Base-by-base conservation (phyloP, 2,329 filamentous ascomycete species). In the Scedosporium dehoogii region DNA sequence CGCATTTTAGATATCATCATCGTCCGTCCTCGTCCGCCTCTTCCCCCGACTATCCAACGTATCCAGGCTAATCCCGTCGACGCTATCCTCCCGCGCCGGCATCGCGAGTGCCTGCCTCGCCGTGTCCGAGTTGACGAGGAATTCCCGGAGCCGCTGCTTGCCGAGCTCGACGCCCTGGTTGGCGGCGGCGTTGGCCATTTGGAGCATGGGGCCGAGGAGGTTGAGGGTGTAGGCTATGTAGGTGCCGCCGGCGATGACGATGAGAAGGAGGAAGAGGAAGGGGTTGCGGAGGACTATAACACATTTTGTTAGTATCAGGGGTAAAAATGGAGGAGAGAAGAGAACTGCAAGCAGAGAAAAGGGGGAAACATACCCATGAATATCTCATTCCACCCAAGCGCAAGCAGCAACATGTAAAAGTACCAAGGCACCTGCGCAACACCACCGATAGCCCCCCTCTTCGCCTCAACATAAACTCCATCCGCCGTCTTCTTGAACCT, bases 401-500 rank as follows among this genome's bases (percentile, higher is more conserved):
- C 90, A 66, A 99, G 78, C 63, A 99, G 80, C 63, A 97, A 74
- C 51, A 86, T 91, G 70, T 97, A 99, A 75, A 99, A 97, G 76
- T 97, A 97, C 65, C 96, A 77, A 5, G 94, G 94, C 59, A 99
- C 87, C 74, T 97, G 92, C 4, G 92, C 90, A 69, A 99, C 90
- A 63, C 93, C 92, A 62, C 94, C 94, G 72, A 99, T 96, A 51
- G 94, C 94, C 72, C 93, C 92, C 63, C 94, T 86, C 82, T 99
- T 99, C 59, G 94, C 94, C 78, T 99, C 94, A 51, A 99, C 92
- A 70, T 96, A 99, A 3, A 99, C 93, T 6, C 92, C 94, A 72
- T 99, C 94, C 1, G 94, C 94, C 42, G 91, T 94, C 82, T 97
- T 97, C 82, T 97, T 97, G 83, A 99, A 99, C 62, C 94, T 85